Evolutionary conservation across 768 basidiomycete species (phyloP).

Genomic region (Paxillus rubicundulus): DNA sequence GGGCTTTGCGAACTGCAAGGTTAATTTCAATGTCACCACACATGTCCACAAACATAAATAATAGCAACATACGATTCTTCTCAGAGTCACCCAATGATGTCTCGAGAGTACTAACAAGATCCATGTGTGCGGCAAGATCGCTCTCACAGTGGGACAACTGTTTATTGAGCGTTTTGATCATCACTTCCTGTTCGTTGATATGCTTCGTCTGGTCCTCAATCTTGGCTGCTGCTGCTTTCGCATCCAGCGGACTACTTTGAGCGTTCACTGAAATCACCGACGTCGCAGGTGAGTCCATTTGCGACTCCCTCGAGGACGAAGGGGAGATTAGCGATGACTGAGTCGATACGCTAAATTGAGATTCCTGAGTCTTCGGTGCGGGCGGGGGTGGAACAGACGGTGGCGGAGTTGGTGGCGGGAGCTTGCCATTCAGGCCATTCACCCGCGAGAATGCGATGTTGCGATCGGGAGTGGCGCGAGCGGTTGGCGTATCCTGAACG

Average conservation of each 20-base stretch:
- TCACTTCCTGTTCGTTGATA: conserved; percentile 80
- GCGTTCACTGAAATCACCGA: conserved; percentile 51
- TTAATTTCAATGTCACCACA: conserved; percentile 8
- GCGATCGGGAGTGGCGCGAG: conserved; percentile 53
- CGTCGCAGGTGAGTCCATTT: conserved; percentile 63
- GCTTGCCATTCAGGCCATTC: conserved; percentile 65
- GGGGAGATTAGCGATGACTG: conserved; percentile 54
- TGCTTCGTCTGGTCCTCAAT: conserved; percentile 74
- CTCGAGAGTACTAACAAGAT: conserved; percentile 81
- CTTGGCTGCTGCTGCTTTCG: conserved; percentile 49
- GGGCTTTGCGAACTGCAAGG: conserved; percentile 79
- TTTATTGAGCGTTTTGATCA: conserved; percentile 93
- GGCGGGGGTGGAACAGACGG: conserved; percentile 87
- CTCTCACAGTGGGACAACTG: conserved; percentile 91
- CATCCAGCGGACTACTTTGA: conserved; percentile 41
- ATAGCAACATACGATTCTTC: conserved; percentile 72
- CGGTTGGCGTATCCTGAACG: conserved; percentile 41
- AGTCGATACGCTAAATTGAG: conserved; percentile 57
- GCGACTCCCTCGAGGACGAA: conserved; percentile 68
- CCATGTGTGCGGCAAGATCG: conserved; percentile 89
- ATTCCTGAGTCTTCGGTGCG: conserved; percentile 56
- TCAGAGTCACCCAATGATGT: conserved; percentile 87
- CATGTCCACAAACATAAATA: conserved; percentile 1
- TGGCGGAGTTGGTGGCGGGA: conserved; percentile 78
- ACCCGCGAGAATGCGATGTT: conserved; percentile 54